Percentiles rank a stretch among this genome's conserved stretches.
phyloP scores from a whole-genome alignment of 768 basidiomycete genomes.

The Lactarius pseudohatsudake region DNA sequence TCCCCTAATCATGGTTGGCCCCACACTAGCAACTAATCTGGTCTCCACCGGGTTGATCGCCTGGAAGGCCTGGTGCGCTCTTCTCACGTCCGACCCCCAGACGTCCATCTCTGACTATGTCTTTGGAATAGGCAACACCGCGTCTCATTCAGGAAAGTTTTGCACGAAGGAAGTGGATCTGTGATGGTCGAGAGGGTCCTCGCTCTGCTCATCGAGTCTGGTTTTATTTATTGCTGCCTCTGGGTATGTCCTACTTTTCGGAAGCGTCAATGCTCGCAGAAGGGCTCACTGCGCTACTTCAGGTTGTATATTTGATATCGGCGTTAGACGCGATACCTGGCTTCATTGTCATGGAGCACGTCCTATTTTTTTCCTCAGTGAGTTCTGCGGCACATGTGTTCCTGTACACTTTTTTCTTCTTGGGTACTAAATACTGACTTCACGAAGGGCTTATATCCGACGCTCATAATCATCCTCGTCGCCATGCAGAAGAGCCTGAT shows the following conservation, averaged over 20 bases:
- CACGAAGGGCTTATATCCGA: constrained; percentile 14
- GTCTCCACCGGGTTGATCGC: constrained; percentile 4
- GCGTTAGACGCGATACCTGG: constrained; percentile 3
- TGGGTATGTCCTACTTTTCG: constrained; percentile 6
- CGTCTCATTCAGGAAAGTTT: neutral
- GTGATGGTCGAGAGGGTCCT: constrained; percentile 11
- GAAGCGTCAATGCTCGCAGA: neutral
- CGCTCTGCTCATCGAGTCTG: constrained; percentile 21
- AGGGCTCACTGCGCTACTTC: neutral
- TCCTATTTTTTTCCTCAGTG: constrained; percentile 8
- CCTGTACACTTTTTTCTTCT: neutral
- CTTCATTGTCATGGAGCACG: constrained; percentile 8
- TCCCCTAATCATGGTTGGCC: neutral
- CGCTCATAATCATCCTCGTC: constrained; percentile 21
- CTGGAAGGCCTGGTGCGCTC: neutral
- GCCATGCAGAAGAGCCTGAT: constrained; percentile 22
- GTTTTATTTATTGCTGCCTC: constrained; percentile 19
- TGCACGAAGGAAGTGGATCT: neutral
- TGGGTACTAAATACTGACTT: neutral
- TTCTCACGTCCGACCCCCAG: neutral
- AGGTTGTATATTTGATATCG: constrained; percentile 15
- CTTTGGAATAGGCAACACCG: neutral
- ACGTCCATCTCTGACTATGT: neutral
- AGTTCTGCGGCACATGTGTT: neutral
- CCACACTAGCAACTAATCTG: neutral